Base-by-base conservation (phyloP, 306 rosid species). In the Biancaea sappan region DNA sequence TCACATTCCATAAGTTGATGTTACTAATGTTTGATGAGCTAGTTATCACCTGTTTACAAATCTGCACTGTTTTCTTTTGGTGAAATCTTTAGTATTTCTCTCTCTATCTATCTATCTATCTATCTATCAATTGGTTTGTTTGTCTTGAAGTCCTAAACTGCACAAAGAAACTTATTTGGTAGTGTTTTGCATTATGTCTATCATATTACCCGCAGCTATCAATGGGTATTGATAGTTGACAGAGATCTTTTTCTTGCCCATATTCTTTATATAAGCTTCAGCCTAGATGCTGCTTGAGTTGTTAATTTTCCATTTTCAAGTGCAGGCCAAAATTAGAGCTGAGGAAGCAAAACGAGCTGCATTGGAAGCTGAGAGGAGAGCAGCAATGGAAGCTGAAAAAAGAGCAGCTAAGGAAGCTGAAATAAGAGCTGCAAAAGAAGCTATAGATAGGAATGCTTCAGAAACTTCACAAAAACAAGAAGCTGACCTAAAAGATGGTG, bases 301-400 rank as follows among this genome's bases (percentile, higher is more conserved):
- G 19, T 57, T 60, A 44, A 24, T 62, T 78, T 66, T 68, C 34
- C 44, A 63, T 66, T 68, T 82, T 64, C 71, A 40, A 26, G 65
- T 81, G 77, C 82, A 94, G 98, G 92, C 85, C 50, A 90, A 87
- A 83, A 72, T 69, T 52, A 91, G 77, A 86, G 98, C 92, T 4
- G 94, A 89, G 79, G 92, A 88, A 78, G 88, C 88, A 71, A 85
- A 87, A 77, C 89, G 70, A 81, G 93, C 89, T 79, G 86, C 88
- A 66, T 4, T 79, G 58, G 98, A 93, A 84, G 88, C 91, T 77
- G 91, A 93, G 81, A 84, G 66, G 54, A 88, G 81, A 79, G 96
- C 87, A 75, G 81, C 77, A 57, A 72, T 74, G 47, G 96, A 91
- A 75, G 93, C 89, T 44, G 80, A 85, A 75, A 84, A 58, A 59